Evolutionary conservation across 768 basidiomycete species (phyloP).

Genomic region (Russula virescens): DNA sequence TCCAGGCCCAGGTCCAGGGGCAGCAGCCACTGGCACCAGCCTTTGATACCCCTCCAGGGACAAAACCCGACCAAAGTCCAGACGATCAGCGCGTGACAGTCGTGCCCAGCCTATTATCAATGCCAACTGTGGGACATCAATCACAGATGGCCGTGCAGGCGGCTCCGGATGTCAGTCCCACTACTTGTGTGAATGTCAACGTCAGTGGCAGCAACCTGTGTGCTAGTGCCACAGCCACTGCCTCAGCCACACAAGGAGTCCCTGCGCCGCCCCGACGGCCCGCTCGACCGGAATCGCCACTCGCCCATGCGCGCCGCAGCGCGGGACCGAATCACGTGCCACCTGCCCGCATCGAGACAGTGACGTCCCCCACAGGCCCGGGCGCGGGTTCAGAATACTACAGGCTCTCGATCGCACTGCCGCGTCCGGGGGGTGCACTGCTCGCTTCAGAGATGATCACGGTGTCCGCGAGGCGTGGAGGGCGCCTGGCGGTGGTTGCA

Average conservation of each 20-base stretch:
- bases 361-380: not conserved
- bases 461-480: constrained; percentile 12
- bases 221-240: not conserved
- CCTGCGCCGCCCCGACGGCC: not conserved
- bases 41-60: too few species aligned
- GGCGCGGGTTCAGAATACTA: not conserved
- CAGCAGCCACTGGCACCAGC: too few species aligned
- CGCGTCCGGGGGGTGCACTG: constrained; percentile 13
- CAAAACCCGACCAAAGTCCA: too few species aligned
- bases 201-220: too few species aligned
- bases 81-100: not conserved
- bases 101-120: too few species aligned
- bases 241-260: too few species aligned
- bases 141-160: too few species aligned
- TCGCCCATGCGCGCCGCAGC: constrained; percentile 7
- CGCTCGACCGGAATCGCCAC: constrained; percentile 13
- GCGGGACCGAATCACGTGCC: not conserved
- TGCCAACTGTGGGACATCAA: too few species aligned
- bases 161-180: too few species aligned
- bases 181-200: too few species aligned
- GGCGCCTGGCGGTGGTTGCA: constrained; percentile 10
- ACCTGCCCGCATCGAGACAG: not conserved
- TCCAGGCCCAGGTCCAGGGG: too few species aligned
- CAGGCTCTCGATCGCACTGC: constrained; percentile 10
- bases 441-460: constrained; percentile 19